phyloP scores from a whole-genome alignment of 805 yeast species.

The Metschnikowia vanudenii region DNA sequence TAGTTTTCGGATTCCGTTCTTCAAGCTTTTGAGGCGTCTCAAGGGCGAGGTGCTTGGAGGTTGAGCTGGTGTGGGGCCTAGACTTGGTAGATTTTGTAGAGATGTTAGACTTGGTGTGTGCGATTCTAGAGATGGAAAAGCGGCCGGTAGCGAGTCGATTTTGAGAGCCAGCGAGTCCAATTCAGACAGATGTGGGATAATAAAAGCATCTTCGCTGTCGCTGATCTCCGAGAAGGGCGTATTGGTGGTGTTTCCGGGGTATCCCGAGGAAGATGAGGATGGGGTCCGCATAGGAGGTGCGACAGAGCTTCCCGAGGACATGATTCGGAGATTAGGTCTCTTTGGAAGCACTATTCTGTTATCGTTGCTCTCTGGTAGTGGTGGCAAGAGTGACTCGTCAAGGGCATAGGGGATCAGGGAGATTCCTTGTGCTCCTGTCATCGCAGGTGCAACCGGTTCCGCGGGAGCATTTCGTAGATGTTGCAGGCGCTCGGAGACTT shows the following conservation, averaged over 20 bases:
- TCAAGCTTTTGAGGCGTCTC: constrained; percentile 36
- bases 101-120: constrained; percentile 7
- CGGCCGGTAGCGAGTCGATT: constrained; percentile 17
- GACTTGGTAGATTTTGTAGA: constrained; percentile 4
- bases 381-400: constrained; percentile 24
- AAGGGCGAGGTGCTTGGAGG: constrained; percentile 28
- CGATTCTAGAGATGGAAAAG: constrained; percentile 18
- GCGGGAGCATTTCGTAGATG: constrained; percentile 13
- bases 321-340: background rate
- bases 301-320: constrained; percentile 1
- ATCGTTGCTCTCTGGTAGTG: constrained; percentile 20
- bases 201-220: background rate
- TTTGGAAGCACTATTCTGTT: background rate
- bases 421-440: background rate
- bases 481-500: constrained; percentile 15
- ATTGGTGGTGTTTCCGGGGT: constrained; percentile 1
- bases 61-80: constrained; percentile 2
- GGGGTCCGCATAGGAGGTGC: background rate
- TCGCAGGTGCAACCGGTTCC: background rate
- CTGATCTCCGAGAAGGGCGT: constrained; percentile 3
- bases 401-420: background rate
- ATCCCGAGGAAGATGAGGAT: constrained; percentile 2
- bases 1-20: constrained; percentile 39
- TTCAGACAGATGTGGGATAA: constrained; percentile 22
- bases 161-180: constrained; percentile 27